Conservation (phyloP, 2,329 filamentous ascomycete species). For the Penicillium thymicola region DNA sequence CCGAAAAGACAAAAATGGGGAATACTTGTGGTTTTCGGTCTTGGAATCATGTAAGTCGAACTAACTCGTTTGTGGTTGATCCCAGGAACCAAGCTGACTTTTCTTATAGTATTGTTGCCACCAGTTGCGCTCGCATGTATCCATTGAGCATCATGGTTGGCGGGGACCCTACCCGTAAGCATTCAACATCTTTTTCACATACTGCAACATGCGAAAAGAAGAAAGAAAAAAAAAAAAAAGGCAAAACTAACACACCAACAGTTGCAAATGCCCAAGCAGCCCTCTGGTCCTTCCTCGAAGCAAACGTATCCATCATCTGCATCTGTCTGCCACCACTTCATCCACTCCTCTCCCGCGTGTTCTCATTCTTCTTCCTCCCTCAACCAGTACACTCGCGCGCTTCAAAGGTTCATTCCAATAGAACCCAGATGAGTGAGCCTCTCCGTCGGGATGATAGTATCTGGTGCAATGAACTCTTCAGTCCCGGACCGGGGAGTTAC, state of each 20-base stretch:
- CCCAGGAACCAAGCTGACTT: not conserved
- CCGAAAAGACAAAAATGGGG: constrained; percentile 23
- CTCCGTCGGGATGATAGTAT: constrained; percentile 8
- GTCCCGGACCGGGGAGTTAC: constrained; percentile 16
- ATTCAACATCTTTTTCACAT: not conserved
- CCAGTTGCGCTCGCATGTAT: constrained; percentile 26
- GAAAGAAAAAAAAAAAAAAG: not conserved
- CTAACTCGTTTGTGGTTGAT: not conserved
- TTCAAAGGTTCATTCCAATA: constrained; percentile 11
- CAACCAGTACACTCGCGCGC: constrained; percentile 11
- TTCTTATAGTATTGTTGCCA: constrained; percentile 26
- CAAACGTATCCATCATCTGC: constrained; percentile 33
- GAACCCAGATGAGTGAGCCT: constrained; percentile 7
- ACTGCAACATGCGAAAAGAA: not conserved
- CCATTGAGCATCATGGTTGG: constrained; percentile 15
- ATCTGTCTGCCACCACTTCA: constrained; percentile 28
- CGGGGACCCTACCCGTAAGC: constrained; percentile 23
- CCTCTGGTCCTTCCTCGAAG: constrained; percentile 32
- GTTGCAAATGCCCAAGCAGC: constrained; percentile 25
- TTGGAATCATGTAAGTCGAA: constrained; percentile 28
- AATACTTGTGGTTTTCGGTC: constrained; percentile 26
- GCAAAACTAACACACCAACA: constrained; percentile 2
- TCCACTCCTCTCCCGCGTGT: constrained; percentile 26
- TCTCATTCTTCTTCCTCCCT: constrained; percentile 23
- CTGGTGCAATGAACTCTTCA: constrained; percentile 21